These are phyloP conservation scores for Plantago elongata DNA, from an alignment of 257 asterid genomes.

Conservation along the genomic window DNA sequence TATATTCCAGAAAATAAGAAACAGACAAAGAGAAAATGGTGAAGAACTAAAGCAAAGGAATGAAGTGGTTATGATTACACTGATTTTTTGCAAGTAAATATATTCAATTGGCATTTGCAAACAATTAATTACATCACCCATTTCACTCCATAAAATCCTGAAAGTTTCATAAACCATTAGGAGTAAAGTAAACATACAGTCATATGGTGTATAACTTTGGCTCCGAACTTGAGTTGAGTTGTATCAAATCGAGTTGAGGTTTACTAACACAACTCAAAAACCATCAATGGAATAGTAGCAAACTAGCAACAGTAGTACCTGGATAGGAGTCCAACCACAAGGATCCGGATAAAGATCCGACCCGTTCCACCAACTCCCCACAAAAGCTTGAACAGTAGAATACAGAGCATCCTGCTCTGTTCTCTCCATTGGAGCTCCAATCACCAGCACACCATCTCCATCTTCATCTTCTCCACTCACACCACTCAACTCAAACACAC, in stretches of 20 bases:
- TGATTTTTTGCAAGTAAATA: slow-evolving; percentile 16
- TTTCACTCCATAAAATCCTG: not conserved
- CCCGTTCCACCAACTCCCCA: slow-evolving; percentile 97
- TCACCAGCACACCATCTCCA: not conserved
- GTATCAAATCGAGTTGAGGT: no score
- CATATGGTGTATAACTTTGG: no score
- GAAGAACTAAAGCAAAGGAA: slow-evolving; percentile 9
- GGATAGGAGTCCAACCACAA: slow-evolving; percentile 99
- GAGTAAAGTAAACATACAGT: no score
- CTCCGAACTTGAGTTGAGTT: no score
- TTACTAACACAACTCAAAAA: not conserved
- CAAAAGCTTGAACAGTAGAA: slow-evolving; percentile 84
- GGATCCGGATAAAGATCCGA: slow-evolving; percentile 99
- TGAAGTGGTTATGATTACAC: slow-evolving; percentile 15
- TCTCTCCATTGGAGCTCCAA: slow-evolving; percentile 61
- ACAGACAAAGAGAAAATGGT: not conserved
- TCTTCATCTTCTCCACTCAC: slow-evolving; percentile 55
- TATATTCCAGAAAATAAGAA: no score
- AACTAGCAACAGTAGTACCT: slow-evolving; percentile 31
- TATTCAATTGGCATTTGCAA: not conserved
- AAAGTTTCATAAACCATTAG: no score
- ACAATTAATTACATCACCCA: not conserved
- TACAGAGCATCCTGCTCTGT: slow-evolving; percentile 67
- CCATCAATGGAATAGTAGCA: not conserved
- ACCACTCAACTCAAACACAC: slow-evolving; percentile 22